These are phyloP conservation scores for Phytophthora hybrid DNA, from an alignment of 352 stramenopile genomes.

Conservation along the genomic window DNA sequence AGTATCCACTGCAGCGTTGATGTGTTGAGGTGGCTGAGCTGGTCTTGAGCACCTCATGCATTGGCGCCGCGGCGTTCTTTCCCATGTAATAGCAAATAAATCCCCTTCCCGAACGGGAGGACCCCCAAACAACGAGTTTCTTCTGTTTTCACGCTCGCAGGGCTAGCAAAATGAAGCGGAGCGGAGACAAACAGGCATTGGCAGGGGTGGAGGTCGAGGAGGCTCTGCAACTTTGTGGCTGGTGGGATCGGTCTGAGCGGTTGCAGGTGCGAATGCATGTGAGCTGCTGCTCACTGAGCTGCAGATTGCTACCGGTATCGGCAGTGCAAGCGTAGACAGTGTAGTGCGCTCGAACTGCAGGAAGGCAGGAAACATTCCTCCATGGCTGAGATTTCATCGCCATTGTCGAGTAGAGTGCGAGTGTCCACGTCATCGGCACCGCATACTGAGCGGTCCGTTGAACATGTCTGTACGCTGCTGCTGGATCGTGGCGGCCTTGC, in stretches of 20 bases:
- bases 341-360: not conserved
- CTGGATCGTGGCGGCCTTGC: not conserved
- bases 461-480: no score
- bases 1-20: slow-evolving; percentile 14
- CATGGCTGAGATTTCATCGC: not conserved
- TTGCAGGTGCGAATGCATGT: not conserved
- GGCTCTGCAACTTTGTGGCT: not conserved
- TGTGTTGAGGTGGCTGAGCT: not conserved
- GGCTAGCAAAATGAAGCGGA: no score
- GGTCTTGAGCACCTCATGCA: not conserved
- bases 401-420: not conserved
- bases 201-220: no score
- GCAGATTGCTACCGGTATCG: no score
- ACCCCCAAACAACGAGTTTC: not conserved
- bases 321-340: no score
- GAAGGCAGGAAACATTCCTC: no score
- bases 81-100: slow-evolving; percentile 46
- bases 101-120: slow-evolving; percentile 5
- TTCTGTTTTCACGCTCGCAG: not conserved
- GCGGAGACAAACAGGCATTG: no score
- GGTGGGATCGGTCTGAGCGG: not conserved
- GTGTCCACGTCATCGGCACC: slow-evolving; percentile 2
- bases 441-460: not conserved
- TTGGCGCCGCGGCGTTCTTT: slow-evolving; percentile 12
- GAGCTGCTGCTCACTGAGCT: no score